A percentile compares a stretch with the other conserved stretches of the same genome.
phyloP scores from a whole-genome alignment of 164 flowering plant species.

The Umbellularia californica region DNA sequence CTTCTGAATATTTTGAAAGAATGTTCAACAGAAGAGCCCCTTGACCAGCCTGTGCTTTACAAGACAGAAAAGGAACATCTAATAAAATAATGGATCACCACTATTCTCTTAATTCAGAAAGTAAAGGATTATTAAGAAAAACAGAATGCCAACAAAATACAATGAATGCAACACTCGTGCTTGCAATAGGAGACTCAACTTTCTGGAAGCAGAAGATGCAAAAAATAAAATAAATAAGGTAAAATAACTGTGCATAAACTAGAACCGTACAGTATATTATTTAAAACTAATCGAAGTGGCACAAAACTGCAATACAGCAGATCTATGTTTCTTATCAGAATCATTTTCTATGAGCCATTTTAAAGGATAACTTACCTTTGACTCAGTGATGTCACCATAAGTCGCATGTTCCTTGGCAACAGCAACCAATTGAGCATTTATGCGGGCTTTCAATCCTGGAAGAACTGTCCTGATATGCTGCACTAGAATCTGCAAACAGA shows the following conservation, averaged over 20 bases:
- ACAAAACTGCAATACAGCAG: no score
- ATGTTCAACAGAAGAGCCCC: slow-evolving; percentile 90
- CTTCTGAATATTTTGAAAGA: slow-evolving; percentile 88
- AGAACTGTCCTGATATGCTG: slow-evolving; percentile 82
- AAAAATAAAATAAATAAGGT: no score
- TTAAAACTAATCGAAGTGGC: neutral
- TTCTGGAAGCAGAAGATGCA: neutral
- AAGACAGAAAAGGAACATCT: slow-evolving; percentile 2
- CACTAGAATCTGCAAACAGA: slow-evolving; percentile 62
- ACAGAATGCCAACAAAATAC: neutral
- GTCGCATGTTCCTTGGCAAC: slow-evolving; percentile 96
- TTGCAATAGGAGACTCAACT: neutral
- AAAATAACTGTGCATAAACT: neutral
- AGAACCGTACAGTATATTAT: neutral
- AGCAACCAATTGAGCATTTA: slow-evolving; percentile 67
- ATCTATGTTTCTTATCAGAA: neutral
- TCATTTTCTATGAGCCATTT: neutral
- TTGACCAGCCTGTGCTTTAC: slow-evolving; percentile 66
- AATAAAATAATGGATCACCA: neutral
- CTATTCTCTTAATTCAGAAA: slow-evolving; percentile 1
- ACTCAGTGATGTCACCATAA: slow-evolving; percentile 89
- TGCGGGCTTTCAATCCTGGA: slow-evolving; percentile 79
- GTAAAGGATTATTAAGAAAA: neutral
- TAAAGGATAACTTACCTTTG: slow-evolving; percentile 50
- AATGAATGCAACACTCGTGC: neutral